A percentile compares a stretch with the other conserved stretches of the same genome.
These are phyloP conservation scores for Cryptococcus sp. DNA, from an alignment of 1,284 basidiomycete genomes.

Conservation along the genomic window DNA sequence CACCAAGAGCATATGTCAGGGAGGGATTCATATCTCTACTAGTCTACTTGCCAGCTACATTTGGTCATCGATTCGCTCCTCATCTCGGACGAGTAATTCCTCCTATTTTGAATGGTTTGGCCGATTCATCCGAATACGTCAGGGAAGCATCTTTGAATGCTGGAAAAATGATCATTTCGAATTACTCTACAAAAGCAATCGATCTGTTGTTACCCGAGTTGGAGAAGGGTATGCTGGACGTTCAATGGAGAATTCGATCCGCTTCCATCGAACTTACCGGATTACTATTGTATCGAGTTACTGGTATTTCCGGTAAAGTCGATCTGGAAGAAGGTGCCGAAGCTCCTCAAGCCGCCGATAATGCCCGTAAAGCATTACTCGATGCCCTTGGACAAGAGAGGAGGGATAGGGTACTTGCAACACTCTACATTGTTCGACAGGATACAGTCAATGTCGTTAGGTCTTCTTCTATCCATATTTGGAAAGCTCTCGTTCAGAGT, in stretches of 20 bases:
- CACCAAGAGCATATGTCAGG: slow-evolving; percentile 82
- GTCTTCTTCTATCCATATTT: slow-evolving; percentile 90
- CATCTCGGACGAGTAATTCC: slow-evolving; percentile 91
- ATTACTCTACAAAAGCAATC: slow-evolving; percentile 88
- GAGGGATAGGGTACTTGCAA: slow-evolving; percentile 83
- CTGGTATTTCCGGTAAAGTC: slow-evolving; percentile 90
- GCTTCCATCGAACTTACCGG: slow-evolving; percentile 93
- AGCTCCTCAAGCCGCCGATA: slow-evolving; percentile 63
- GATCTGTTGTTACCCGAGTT: slow-evolving; percentile 92
- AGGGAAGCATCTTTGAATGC: slow-evolving; percentile 96
- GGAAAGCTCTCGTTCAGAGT: slow-evolving; percentile 94
- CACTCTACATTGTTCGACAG: slow-evolving; percentile 89
- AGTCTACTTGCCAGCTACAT: slow-evolving; percentile 93
- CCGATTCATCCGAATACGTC: slow-evolving; percentile 90
- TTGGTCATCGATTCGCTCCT: slow-evolving; percentile 89
- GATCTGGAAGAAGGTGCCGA: slow-evolving; percentile 77
- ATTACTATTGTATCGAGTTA: slow-evolving; percentile 95
- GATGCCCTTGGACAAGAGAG: slow-evolving; percentile 86
- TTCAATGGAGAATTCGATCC: slow-evolving; percentile 90
- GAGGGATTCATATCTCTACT: slow-evolving; percentile 99
- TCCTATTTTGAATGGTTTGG: slow-evolving; percentile 87
- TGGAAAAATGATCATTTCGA: slow-evolving; percentile 97
- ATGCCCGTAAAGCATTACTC: slow-evolving; percentile 75
- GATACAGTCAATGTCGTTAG: slow-evolving; percentile 87
- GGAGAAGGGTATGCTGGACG: slow-evolving; percentile 91